A percentile compares a stretch with the other conserved stretches of the same genome.
These are phyloP conservation scores for Senecio squalidus DNA, from an alignment of 140 eudicot genomes.

Conservation along the genomic window DNA sequence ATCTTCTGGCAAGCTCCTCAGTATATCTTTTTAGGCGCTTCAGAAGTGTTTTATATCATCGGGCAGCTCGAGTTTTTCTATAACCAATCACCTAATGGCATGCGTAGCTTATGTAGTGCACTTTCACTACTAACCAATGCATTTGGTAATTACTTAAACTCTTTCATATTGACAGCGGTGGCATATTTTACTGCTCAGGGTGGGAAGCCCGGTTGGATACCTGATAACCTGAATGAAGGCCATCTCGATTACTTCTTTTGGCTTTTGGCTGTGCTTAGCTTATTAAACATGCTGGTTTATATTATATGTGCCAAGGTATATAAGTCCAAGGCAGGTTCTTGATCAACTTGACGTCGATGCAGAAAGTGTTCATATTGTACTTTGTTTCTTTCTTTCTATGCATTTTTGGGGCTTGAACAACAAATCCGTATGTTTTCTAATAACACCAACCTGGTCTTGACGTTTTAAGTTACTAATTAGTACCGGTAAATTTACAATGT, in stretches of 20 bases:
- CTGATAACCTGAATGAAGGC: neutral
- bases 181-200: neutral
- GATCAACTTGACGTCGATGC: neutral
- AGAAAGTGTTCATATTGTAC: neutral
- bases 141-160: neutral
- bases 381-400: neutral
- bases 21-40: neutral
- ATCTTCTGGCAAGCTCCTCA: conserved; percentile 6
- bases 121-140: neutral
- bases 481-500: too few relatives aligned
- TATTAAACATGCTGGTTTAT: neutral
- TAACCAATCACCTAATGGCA: neutral
- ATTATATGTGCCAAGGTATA: neutral
- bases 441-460: too few relatives aligned
- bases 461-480: too few relatives aligned
- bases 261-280: conserved; percentile 11
- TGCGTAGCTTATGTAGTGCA: neutral
- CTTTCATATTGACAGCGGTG: neutral
- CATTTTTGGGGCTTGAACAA: neutral
- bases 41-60: neutral
- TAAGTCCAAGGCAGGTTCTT: neutral
- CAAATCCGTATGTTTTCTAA: neutral
- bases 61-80: neutral
- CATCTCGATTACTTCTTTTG: neutral
- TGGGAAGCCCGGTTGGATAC: neutral